Evolutionary conservation across 768 basidiomycete genomes (phyloP), one percentile per base, ranked within the genome.

Genomic region (Cubamyces lactineus): DNA sequence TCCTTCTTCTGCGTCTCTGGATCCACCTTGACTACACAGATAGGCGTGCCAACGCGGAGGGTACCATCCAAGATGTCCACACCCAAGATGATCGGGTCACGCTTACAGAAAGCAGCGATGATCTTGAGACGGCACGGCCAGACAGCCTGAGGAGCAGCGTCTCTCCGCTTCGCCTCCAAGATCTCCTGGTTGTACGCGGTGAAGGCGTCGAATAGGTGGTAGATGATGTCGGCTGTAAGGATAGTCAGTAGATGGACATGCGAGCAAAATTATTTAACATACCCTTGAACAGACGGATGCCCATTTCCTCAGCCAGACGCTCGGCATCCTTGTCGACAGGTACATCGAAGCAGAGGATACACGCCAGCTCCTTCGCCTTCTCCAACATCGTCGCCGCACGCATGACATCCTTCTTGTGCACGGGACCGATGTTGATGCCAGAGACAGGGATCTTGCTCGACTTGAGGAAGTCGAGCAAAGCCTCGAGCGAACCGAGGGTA

Each of bases 341-440:
- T 7, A 99, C 97, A 74, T 99, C 97, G 78, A 99, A 99, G 73
- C 94, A 96, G 61, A 99, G 87, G 63, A 98, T 90, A 69, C 92
- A 92, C 5, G 96, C 94, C 34, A 96, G 84, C 71, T 98, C 96
- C 72, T 93, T 95, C 12, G 94, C 94, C 73, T 88, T 93, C 78
- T 98, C 96, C 71, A 98, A 76, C 96, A 98, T 98, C 4, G 89
- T 91, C 39, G 91, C 89, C 43, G 91, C 79, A 53, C 94, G 89
- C 87, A 95, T 96, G 63, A 99, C 82, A 70, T 98, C 95, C 73
- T 87, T 93, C 80, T 94, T 96, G 79, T 94, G 90, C 16, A 99
- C 92, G 8, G 96, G 96, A 12, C 97, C 97, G 63, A 99, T 97
- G 75, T 96, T 96, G 77, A 98, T 96, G 17, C 92, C 93, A 11